A percentile compares a stretch with the other conserved stretches of the same genome.
These are phyloP conservation scores for Chaetoceros muelleri DNA, from an alignment of 108 stramenopile species.

Conservation along the genomic window DNA sequence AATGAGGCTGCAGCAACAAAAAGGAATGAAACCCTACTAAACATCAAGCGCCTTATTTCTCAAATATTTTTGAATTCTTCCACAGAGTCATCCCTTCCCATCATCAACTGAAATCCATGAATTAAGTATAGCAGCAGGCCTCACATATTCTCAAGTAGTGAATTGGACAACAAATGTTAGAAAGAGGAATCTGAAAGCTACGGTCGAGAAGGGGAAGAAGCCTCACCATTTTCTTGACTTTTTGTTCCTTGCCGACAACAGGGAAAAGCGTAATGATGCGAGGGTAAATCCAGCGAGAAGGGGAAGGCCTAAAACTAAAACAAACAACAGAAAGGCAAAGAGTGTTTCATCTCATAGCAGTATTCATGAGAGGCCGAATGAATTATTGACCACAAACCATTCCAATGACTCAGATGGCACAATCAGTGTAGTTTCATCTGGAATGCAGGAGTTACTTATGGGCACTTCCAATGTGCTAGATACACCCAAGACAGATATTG, in stretches of 20 bases:
- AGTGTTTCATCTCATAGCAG: no score
- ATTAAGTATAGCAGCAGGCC: conserved; percentile 6
- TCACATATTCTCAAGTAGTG: conserved; percentile 17
- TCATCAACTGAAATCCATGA: conserved; percentile 6
- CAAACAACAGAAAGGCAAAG: not conserved
- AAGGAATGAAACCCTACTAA: not conserved
- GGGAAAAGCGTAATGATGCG: conserved; percentile 16
- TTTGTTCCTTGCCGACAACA: conserved; percentile 42
- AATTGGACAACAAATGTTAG: conserved; percentile 51
- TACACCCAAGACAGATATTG: no score
- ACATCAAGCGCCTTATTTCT: not conserved
- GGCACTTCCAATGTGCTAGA: no score
- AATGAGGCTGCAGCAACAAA: no score
- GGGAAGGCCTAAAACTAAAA: no score
- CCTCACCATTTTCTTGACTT: conserved; percentile 53
- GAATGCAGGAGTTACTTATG: no score
- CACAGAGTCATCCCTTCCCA: conserved; percentile 9
- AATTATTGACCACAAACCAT: no score
- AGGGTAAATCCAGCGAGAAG: not conserved
- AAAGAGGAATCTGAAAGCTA: conserved; percentile 41
- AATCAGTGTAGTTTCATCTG: no score
- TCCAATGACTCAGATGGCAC: no score
- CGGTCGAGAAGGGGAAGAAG: conserved; percentile 32
- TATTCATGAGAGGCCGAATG: no score
- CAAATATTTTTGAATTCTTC: not conserved